Percentiles rank a stretch among this genome's conserved stretches.
Evolutionary conservation across 1,284 basidiomycete genomes (phyloP).

Genomic region (Heterobasidion occidentale): DNA sequence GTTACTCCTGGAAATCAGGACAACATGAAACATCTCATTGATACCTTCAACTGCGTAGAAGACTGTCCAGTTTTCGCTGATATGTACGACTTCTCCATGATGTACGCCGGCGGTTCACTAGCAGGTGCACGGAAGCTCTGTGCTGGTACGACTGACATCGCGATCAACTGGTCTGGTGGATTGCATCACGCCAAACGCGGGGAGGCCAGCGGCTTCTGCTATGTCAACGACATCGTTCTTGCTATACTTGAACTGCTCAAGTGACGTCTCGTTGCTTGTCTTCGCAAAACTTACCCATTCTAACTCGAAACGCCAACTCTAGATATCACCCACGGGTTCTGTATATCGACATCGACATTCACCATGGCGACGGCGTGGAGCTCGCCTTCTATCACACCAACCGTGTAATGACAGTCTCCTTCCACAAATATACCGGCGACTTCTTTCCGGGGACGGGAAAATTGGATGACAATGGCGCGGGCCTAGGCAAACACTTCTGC

Average conservation of each 20-base stretch:
- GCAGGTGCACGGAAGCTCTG: slow-evolving; percentile 85
- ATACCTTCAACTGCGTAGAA: slow-evolving; percentile 85
- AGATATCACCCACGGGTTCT: slow-evolving; percentile 88
- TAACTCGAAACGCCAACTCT: not conserved
- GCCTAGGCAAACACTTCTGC: slow-evolving; percentile 89
- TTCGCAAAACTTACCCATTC: not conserved
- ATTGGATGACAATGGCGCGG: slow-evolving; percentile 83
- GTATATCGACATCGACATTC: slow-evolving; percentile 97
- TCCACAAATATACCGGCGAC: slow-evolving; percentile 98
- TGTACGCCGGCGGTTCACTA: slow-evolving; percentile 88
- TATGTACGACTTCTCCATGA: slow-evolving; percentile 87
- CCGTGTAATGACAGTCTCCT: slow-evolving; percentile 96
- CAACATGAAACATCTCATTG: slow-evolving; percentile 67
- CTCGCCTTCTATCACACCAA: slow-evolving; percentile 98
- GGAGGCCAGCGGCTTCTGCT: slow-evolving; percentile 95
- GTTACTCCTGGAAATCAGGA: slow-evolving; percentile 78
- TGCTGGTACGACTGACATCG: slow-evolving; percentile 88
- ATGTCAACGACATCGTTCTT: slow-evolving; percentile 93
- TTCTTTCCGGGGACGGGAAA: slow-evolving; percentile 98
- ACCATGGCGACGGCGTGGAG: slow-evolving; percentile 95
- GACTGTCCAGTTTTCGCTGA: slow-evolving; percentile 93
- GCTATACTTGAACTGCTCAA: slow-evolving; percentile 89
- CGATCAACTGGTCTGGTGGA: slow-evolving; percentile 96
- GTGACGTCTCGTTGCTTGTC: slow-evolving; percentile 31
- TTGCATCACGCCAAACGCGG: slow-evolving; percentile 94